Conservation (phyloP, 2,329 filamentous ascomycete species). For the Mollisia scopiformis region DNA sequence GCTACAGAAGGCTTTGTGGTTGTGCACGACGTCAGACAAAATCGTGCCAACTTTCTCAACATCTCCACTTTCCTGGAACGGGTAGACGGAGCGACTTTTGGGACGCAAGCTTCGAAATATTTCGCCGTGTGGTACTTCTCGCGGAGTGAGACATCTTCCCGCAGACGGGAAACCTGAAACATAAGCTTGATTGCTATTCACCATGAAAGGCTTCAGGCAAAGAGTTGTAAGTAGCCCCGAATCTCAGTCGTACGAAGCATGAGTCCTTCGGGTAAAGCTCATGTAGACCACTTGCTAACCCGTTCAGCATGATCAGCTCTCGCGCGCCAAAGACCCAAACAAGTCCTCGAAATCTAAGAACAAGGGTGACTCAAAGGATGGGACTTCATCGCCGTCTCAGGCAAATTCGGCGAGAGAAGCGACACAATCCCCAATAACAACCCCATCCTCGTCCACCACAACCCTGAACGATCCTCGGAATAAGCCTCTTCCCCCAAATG, state of each 20-base stretch:
- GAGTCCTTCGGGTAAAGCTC: conserved; percentile 12
- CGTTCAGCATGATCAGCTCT: conserved; percentile 78
- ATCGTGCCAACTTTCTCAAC: not conserved
- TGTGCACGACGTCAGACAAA: not conserved
- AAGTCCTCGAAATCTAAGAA: conserved; percentile 78
- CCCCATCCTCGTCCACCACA: conserved; percentile 87
- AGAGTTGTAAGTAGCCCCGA: conserved; percentile 75
- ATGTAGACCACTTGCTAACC: conserved; percentile 45
- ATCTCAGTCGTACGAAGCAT: conserved; percentile 1
- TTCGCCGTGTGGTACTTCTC: not conserved
- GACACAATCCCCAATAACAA: conserved; percentile 65
- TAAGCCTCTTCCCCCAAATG: conserved; percentile 72
- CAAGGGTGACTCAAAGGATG: conserved; percentile 68
- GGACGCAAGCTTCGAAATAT: not conserved
- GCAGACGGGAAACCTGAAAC: conserved; percentile 11
- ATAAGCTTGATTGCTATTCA: conserved; percentile 39
- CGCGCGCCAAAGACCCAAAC: conserved; percentile 80
- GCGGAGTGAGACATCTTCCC: not conserved
- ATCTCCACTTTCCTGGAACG: not conserved
- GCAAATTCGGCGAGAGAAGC: conserved; percentile 52
- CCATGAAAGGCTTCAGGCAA: conserved; percentile 97
- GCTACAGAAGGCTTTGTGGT: not conserved
- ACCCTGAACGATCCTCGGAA: conserved; percentile 84
- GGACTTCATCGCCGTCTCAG: conserved; percentile 76
- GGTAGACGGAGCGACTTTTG: not conserved